Percentiles rank a stretch among this genome's conserved stretches.
Evolutionary conservation across 75 land plant genomes (phyloP).

Genomic region (Ceratopteris richardii): DNA sequence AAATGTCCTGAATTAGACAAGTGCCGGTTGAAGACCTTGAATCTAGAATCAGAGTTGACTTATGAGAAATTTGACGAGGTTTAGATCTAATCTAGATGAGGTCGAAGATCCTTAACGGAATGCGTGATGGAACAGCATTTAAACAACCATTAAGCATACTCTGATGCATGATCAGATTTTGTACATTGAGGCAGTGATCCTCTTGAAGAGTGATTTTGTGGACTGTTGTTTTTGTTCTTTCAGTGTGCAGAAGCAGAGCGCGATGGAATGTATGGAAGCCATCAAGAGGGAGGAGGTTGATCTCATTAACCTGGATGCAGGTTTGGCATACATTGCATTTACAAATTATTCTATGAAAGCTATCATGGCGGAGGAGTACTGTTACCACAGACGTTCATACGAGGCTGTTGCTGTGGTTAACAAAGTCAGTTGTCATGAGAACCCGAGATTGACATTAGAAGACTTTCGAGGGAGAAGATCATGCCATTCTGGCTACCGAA

Average conservation of each 20-base stretch:
- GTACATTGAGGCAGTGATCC: no score
- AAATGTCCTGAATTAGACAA: neutral
- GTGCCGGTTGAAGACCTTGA: neutral
- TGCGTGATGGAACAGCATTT: neutral
- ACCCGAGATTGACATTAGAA: slow-evolving; percentile 11
- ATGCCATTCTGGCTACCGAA: slow-evolving; percentile 33
- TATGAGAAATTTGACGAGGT: neutral
- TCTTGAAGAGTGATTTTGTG: no score
- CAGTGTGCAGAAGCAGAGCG: slow-evolving; percentile 26
- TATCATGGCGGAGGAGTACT: slow-evolving; percentile 29
- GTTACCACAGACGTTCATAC: slow-evolving; percentile 18
- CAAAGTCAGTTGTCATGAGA: slow-evolving; percentile 16
- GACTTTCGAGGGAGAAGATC: slow-evolving; percentile 29
- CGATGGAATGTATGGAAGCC: slow-evolving; percentile 27
- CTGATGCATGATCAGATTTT: no score
- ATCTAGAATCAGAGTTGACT: neutral
- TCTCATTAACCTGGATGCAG: slow-evolving; percentile 28
- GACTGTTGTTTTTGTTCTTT: no score
- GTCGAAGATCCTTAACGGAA: neutral
- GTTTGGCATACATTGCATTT: slow-evolving; percentile 38
- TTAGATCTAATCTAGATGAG: neutral
- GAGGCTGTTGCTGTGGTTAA: slow-evolving; percentile 30
- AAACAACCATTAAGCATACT: no score
- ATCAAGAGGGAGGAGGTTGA: slow-evolving; percentile 31
- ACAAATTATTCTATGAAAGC: slow-evolving; percentile 40